These are phyloP conservation scores for Cyclotella sp. DNA, from an alignment of 108 stramenopile genomes.

Conservation along the genomic window DNA sequence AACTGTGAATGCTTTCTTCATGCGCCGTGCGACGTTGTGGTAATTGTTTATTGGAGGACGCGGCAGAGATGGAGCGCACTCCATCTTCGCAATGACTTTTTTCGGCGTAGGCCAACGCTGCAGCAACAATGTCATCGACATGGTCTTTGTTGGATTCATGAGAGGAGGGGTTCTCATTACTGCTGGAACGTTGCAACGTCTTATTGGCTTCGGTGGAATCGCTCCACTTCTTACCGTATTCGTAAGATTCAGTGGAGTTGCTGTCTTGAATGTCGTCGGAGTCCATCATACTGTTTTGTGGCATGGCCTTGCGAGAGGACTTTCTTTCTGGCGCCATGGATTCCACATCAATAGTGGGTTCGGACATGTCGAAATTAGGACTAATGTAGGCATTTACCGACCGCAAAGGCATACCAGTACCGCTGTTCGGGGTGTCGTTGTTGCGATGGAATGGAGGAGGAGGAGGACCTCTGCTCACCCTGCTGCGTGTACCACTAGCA, in stretches of 20 bases:
- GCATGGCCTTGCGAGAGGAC: background rate
- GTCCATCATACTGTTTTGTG: background rate
- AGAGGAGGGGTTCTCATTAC: constrained; percentile 21
- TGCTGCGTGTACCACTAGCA: background rate
- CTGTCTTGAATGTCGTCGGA: background rate
- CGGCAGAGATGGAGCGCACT: background rate
- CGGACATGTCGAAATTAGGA: constrained; percentile 21
- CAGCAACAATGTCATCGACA: constrained; percentile 46
- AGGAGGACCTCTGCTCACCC: constrained; percentile 13
- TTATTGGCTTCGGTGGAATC: constrained; percentile 6
- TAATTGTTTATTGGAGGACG: background rate
- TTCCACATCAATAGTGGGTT: constrained; percentile 36
- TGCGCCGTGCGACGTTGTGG: background rate
- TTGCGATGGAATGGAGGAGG: constrained; percentile 33
- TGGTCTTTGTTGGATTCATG: background rate
- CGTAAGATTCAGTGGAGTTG: background rate
- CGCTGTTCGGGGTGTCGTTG: background rate
- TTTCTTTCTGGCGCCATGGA: background rate
- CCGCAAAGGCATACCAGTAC: constrained; percentile 13
- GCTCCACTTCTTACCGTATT: constrained; percentile 4
- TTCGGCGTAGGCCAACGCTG: constrained; percentile 52
- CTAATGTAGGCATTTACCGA: constrained; percentile 17
- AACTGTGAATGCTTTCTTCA: constrained; percentile 17
- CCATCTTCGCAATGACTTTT: constrained; percentile 31
- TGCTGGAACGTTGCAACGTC: constrained; percentile 11